phyloP scores from a whole-genome alignment of 1,284 basidiomycete genomes.

The Pyrrhoderma noxium region DNA sequence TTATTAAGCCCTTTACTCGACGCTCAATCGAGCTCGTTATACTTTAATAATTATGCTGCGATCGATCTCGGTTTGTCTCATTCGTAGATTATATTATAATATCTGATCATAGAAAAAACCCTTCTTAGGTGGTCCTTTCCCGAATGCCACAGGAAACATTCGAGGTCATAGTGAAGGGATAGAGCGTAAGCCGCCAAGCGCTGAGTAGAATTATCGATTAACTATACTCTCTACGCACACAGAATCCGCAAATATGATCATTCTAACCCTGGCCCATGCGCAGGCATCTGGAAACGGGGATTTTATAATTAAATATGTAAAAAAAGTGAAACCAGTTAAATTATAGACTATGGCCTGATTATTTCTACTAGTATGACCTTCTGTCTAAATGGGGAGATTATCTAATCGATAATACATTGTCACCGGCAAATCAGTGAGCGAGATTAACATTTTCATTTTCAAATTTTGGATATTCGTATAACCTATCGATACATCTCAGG shows the following conservation, averaged over 20 bases:
- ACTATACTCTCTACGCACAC: background rate
- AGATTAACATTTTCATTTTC: too few species aligned
- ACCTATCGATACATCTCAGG: too few species aligned
- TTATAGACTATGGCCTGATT: slow-evolving; percentile 13
- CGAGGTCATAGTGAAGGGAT: slow-evolving; percentile 22
- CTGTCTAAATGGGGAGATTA: slow-evolving; percentile 36
- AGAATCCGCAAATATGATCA: slow-evolving; percentile 34
- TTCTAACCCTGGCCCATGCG: slow-evolving; percentile 33
- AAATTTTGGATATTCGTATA: too few species aligned
- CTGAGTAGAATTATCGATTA: background rate
- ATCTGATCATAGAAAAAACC: background rate
- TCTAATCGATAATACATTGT: slow-evolving; percentile 30
- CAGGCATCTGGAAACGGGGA: slow-evolving; percentile 22
- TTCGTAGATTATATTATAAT: background rate
- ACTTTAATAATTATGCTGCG: slow-evolving; percentile 30
- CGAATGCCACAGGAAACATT: slow-evolving; percentile 24
- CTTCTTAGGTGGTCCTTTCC: slow-evolving; percentile 26
- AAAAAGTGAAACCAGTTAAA: background rate
- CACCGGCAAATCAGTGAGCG: slow-evolving; percentile 31
- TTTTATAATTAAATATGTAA: slow-evolving; percentile 12
- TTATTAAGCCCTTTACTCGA: slow-evolving; percentile 42
- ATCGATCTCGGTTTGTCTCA: too few species aligned
- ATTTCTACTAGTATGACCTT: slow-evolving; percentile 30
- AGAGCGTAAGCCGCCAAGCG: slow-evolving; percentile 22
- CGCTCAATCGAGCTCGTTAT: slow-evolving; percentile 29